Percentiles rank a stretch among this genome's conserved stretches.
Evolutionary conservation across 345 rosid genomes (phyloP).

Genomic region (Viola odorata): DNA sequence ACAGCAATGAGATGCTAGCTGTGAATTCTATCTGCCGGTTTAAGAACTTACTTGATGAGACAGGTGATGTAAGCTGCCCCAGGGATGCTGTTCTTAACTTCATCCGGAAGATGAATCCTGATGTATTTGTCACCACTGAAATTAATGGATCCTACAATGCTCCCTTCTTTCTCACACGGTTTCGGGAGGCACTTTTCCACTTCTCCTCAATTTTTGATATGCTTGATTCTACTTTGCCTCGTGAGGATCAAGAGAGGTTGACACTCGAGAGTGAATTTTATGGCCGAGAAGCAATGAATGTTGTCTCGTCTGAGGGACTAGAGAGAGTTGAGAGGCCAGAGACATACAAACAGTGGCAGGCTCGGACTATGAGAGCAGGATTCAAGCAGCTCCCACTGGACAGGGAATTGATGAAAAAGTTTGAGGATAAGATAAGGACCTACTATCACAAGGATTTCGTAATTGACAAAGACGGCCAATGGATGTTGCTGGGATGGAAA

Average conservation of each 20-base stretch:
- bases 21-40: slow-evolving; percentile 67
- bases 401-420: slow-evolving; percentile 33
- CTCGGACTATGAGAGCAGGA: slow-evolving; percentile 67
- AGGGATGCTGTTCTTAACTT: slow-evolving; percentile 54
- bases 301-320: slow-evolving; percentile 81
- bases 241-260: slow-evolving; percentile 70
- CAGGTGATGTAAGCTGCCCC: slow-evolving; percentile 51
- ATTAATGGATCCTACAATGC: slow-evolving; percentile 73
- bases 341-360: slow-evolving; percentile 92
- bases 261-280: slow-evolving; percentile 64
- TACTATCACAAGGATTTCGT: slow-evolving; percentile 74
- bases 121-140: slow-evolving; percentile 56
- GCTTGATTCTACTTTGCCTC: slow-evolving; percentile 69
- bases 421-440: slow-evolving; percentile 35
- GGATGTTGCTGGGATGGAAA: slow-evolving; percentile 96
- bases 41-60: slow-evolving; percentile 76
- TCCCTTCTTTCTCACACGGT: slow-evolving; percentile 82
- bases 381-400: slow-evolving; percentile 60
- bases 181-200: slow-evolving; percentile 87
- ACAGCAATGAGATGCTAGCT: slow-evolving; percentile 44
- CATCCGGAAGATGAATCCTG: slow-evolving; percentile 63
- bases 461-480: slow-evolving; percentile 60
- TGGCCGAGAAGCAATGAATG: slow-evolving; percentile 82
- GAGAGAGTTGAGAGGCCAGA: slow-evolving; percentile 97
- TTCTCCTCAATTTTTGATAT: slow-evolving; percentile 88